Percentiles rank a stretch among this genome's conserved stretches.
These are phyloP conservation scores for Aspergillus fischeri DNA, from an alignment of 2,329 filamentous ascomycete genomes.

Conservation along the genomic window DNA sequence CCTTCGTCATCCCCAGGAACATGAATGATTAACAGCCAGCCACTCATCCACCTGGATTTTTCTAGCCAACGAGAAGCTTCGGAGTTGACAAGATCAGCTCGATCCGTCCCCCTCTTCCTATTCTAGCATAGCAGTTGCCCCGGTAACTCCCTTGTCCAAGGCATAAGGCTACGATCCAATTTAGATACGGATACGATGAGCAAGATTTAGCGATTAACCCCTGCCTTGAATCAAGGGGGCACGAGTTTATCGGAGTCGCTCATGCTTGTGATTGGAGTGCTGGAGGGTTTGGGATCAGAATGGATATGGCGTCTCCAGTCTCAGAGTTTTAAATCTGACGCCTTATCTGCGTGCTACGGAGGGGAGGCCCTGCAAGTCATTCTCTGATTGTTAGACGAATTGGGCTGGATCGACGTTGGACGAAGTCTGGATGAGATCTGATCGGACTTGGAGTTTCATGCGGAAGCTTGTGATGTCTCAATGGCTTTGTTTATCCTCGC, in stretches of 20 bases:
- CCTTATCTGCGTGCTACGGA: background rate
- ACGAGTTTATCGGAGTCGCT: background rate
- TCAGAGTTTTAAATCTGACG: background rate
- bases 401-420: background rate
- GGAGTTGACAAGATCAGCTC: background rate
- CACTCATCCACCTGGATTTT: background rate
- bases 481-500: background rate
- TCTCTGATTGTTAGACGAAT: background rate
- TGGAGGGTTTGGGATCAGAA: background rate
- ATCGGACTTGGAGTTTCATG: background rate
- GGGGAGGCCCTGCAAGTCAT: background rate
- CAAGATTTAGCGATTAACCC: background rate
- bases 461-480: background rate
- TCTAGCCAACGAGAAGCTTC: constrained; percentile 3
- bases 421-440: background rate
- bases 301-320: background rate
- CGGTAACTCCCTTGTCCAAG: constrained; percentile 17
- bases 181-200: background rate
- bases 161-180: background rate
- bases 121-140: constrained; percentile 10
- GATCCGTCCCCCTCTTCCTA: background rate
- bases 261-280: background rate
- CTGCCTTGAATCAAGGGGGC: background rate
- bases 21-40: background rate
- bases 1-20: background rate